Base-by-base conservation (phyloP, 495 filamentous ascomycete species). In the Cercophora sp. region DNA sequence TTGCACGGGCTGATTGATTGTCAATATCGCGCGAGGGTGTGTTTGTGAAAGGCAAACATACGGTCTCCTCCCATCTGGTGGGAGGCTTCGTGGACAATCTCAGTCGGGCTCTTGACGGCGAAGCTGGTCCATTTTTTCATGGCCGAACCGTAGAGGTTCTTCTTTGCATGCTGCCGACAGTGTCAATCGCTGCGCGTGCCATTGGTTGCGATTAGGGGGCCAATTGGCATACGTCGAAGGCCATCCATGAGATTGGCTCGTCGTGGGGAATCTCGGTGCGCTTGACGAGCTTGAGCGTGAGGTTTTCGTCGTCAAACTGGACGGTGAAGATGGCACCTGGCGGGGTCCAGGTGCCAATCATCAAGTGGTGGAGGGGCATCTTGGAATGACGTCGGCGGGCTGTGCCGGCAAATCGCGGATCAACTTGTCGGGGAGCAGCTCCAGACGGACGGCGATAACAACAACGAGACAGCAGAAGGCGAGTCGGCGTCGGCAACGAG, bases 91-190 rank as follows among this genome's bases (percentile, higher is more conserved):
- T 91, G 88, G 43, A 84, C 71, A 57, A 93, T 91, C 35, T 89
- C 83, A 4, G 81, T 86, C n/a, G 87, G 85, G 62, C 79, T 84
- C 60, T 84, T 78, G 52, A 93, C 86, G 34, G 80, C 72, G 62
- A 87, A 89, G 67, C 85, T 88, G 48, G 85, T 85, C 86, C 86
- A 93, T 68, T 87, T 89, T 73, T 93, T 93, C 87, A 91, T 89
- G 52, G 86, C 84, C 4, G 87, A 84, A 58, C 88, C 88, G 68
- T 91, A 93, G 56, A 93, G 85, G 66, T 87, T 83, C 69, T 89
- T 89, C 67, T 84, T 86, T 50, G 79, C 73, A 64, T 93, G 87
- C 77, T 87, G 61, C 46, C 45, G 51, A 43, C 54, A 57, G 55
- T 42, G 61, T 70, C 24, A 70, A 16, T 20, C 10, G 24, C 15